A percentile compares a stretch with the other conserved stretches of the same genome.
phyloP scores from a whole-genome alignment of 1,284 basidiomycete genomes.

The Peniophora sp. region DNA sequence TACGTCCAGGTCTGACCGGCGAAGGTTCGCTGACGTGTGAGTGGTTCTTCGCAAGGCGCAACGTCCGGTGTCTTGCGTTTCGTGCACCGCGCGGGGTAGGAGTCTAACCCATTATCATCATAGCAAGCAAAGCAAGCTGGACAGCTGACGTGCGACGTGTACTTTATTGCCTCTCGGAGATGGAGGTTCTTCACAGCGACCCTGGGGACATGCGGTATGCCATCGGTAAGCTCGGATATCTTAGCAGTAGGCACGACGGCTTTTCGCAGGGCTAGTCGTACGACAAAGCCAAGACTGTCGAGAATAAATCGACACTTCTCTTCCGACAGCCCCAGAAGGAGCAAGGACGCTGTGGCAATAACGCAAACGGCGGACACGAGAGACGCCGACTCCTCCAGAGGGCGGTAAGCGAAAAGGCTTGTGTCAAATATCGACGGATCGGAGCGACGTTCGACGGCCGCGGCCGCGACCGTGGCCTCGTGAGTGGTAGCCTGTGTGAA shows the following conservation, averaged over 20 bases:
- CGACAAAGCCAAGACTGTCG: background rate
- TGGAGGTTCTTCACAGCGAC: background rate
- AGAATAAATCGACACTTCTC: no score
- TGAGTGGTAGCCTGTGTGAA: no score
- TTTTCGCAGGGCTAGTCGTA: background rate
- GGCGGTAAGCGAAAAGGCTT: no score
- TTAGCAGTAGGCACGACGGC: background rate
- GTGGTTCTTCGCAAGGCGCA: background rate
- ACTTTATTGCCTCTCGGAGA: background rate
- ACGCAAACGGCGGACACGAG: no score
- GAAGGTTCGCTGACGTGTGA: background rate
- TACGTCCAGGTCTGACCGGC: background rate
- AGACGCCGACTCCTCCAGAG: no score
- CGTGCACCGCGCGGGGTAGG: background rate
- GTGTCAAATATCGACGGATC: no score
- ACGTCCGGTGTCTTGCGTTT: background rate
- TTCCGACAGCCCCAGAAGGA: no score
- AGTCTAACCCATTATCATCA: background rate
- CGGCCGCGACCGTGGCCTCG: no score
- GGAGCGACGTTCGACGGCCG: no score
- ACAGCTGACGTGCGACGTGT: constrained; percentile 5
- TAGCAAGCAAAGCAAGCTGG: constrained; percentile 4
- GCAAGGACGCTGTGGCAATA: no score
- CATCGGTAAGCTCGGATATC: background rate
- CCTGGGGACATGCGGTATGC: background rate